A percentile compares a stretch with the other conserved stretches of the same genome.
These are phyloP conservation scores for Vigna nakashimae DNA, from an alignment of 306 rosid species.

Conservation along the genomic window DNA sequence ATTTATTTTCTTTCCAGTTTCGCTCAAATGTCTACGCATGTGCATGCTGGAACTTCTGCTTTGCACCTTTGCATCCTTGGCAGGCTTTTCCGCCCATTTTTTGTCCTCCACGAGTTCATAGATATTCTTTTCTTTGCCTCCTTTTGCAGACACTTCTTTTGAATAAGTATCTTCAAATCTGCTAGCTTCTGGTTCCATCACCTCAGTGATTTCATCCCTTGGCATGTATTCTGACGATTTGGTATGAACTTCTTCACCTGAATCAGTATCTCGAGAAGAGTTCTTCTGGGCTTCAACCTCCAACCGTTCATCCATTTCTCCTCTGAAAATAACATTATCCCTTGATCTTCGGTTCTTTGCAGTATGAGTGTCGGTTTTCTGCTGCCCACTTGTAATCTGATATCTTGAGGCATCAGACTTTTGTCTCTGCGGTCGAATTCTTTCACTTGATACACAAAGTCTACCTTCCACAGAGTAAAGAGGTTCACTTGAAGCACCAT, in stretches of 20 bases:
- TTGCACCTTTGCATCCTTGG: slow-evolving; percentile 31
- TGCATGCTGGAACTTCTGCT: slow-evolving; percentile 32
- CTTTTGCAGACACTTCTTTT: slow-evolving; percentile 17
- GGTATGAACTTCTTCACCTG: neutral
- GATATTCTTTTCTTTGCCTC: slow-evolving; percentile 41
- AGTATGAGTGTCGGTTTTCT: neutral
- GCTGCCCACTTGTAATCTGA: slow-evolving; percentile 19
- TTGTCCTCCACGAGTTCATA: slow-evolving; percentile 24
- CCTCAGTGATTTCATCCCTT: slow-evolving; percentile 40
- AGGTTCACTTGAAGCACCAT: slow-evolving; percentile 49
- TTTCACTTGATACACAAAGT: slow-evolving; percentile 46
- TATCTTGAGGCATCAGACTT: slow-evolving; percentile 43
- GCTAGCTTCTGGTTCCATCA: slow-evolving; percentile 19
- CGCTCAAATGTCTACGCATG: slow-evolving; percentile 34
- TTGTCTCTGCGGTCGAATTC: slow-evolving; percentile 40
- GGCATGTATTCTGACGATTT: slow-evolving; percentile 26
- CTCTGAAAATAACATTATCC: slow-evolving; percentile 19
- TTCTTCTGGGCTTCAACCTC: slow-evolving; percentile 34
- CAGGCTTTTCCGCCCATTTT: neutral
- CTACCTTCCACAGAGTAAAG: slow-evolving; percentile 46
- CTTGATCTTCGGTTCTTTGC: slow-evolving; percentile 26
- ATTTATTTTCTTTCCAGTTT: slow-evolving; percentile 27
- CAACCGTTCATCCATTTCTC: slow-evolving; percentile 31
- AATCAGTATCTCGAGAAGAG: neutral
- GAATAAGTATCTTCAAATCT: slow-evolving; percentile 15